Evolutionary conservation across 257 asterid genomes (phyloP), one percentile per base, ranked within the genome.

Genomic region (Capsicum baccatum): DNA sequence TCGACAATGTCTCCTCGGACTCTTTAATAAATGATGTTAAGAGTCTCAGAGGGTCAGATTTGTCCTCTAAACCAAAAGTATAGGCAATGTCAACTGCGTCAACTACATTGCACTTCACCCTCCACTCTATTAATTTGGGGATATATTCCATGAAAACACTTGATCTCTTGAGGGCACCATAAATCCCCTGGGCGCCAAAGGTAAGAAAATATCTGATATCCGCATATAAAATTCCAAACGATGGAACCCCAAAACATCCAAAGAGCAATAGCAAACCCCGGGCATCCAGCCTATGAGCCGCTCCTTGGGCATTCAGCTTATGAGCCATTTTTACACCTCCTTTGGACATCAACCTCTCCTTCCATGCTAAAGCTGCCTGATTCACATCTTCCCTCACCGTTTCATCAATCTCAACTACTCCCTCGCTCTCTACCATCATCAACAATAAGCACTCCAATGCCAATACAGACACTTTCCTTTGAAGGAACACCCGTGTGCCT

Each of bases 241-340:
- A 16, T n/a, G 96, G 95, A 35, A 92, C 69, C 71, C 97, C 98
- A 83, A 92, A 96, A 82, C 97, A 92, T 42, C 91, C 92, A 67
- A 96, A 83, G 69, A 94, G 89, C 87, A 93, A 74, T 80, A 96
- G 84, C 88, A 96, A 89, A 58, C 99, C 98, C 3, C 98, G 90
- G 3, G 97, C 96, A 87, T 94, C 99, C 33, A 90, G 89, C 86
- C 88, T 81, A 81, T 82, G 57, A 68, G 98, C 93, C 84, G 78
- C 86, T 15, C 44, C 44, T 39, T 3, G 90, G 3, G 97, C 96
- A 87, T 94, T 98, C 33, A 90, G 89, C 86, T 89, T 81, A 81
- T 82, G 57, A 68, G 98, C 93, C 84, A 71, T 87, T 15, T 82
- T 80, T 76, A 94, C 16, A 39, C 98, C 98, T 79, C 98, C 97